Conservation (phyloP, 768 basidiomycete species). For the Gymnopilus junonius region DNA sequence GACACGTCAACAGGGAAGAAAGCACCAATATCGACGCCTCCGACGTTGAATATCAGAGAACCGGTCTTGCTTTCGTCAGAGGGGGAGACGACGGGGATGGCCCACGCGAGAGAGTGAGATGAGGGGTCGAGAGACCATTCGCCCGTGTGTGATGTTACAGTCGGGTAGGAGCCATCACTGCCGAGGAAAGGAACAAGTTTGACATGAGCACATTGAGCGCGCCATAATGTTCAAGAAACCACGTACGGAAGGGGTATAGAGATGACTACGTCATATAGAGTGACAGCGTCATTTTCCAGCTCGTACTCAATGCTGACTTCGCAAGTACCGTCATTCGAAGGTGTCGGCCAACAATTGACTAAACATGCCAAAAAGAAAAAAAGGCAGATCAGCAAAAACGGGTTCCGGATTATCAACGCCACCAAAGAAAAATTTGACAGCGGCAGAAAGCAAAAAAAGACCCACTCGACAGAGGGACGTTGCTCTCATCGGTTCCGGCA, state of each 20-base stretch:
- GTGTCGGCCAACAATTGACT: constrained; percentile 99
- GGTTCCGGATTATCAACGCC: background rate
- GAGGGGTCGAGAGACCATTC: constrained; percentile 84
- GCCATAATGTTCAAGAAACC: background rate
- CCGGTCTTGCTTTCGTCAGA: constrained; percentile 70
- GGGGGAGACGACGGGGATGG: constrained; percentile 67
- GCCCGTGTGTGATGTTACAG: constrained; percentile 74
- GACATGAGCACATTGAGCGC: background rate
- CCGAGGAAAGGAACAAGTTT: background rate
- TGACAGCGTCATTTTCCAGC: constrained; percentile 82
- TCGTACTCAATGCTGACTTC: constrained; percentile 98
- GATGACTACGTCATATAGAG: constrained; percentile 84
- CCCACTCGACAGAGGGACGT: constrained; percentile 90
- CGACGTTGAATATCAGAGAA: constrained; percentile 88
- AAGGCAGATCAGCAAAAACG: background rate
- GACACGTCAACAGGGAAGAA: constrained; percentile 93
- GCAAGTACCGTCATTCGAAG: constrained; percentile 88
- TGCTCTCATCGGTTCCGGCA: constrained; percentile 87
- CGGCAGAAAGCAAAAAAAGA: constrained; percentile 7
- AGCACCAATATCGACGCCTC: constrained; percentile 77
- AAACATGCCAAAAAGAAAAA: background rate
- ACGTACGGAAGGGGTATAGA: constrained; percentile 89
- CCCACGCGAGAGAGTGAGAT: constrained; percentile 86
- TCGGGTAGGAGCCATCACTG: constrained; percentile 84
- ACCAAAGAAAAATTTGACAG: background rate